phyloP scores from a whole-genome alignment of 2,329 filamentous ascomycete species.

The Apiospora aurea region DNA sequence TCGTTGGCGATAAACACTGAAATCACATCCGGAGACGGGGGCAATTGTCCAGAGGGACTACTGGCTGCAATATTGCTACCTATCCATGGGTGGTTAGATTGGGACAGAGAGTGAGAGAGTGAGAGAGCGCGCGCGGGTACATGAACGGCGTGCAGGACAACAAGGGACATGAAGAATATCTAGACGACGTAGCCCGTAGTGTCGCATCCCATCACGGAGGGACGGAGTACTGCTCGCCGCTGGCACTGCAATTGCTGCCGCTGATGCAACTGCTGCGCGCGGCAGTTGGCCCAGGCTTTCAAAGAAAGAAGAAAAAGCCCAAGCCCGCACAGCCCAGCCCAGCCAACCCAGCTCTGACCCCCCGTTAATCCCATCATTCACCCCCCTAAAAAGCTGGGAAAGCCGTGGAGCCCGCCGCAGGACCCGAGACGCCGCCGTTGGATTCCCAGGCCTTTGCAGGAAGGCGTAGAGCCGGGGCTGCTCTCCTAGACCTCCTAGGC shows the following conservation, averaged over 20 bases:
- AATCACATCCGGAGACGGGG: neutral
- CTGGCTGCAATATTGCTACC: neutral
- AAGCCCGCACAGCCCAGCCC: constrained; percentile 12
- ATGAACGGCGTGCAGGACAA: neutral
- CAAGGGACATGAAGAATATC: neutral
- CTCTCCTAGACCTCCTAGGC: constrained; percentile 4
- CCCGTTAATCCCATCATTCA: constrained; percentile 9
- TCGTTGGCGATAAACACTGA: neutral
- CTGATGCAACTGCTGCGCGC: neutral
- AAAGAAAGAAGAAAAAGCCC: constrained; percentile 6
- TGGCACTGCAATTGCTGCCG: neutral
- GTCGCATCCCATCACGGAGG: constrained; percentile 6
- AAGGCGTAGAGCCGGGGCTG: constrained; percentile 24
- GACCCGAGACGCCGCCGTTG: constrained; percentile 24
- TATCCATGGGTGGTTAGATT: neutral
- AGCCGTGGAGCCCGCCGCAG: constrained; percentile 25
- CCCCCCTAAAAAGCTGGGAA: constrained; percentile 22
- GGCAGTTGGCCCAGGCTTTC: constrained; percentile 17
- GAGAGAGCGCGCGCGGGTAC: neutral
- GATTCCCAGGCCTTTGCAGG: constrained; percentile 22
- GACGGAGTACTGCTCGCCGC: neutral
- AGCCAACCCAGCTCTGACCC: constrained; percentile 20
- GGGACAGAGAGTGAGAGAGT: neutral
- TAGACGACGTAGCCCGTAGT: neutral
- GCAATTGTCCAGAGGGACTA: neutral